Base-by-base conservation (phyloP, 2,329 filamentous ascomycete genomes). In the Aspergillus versicolor region DNA sequence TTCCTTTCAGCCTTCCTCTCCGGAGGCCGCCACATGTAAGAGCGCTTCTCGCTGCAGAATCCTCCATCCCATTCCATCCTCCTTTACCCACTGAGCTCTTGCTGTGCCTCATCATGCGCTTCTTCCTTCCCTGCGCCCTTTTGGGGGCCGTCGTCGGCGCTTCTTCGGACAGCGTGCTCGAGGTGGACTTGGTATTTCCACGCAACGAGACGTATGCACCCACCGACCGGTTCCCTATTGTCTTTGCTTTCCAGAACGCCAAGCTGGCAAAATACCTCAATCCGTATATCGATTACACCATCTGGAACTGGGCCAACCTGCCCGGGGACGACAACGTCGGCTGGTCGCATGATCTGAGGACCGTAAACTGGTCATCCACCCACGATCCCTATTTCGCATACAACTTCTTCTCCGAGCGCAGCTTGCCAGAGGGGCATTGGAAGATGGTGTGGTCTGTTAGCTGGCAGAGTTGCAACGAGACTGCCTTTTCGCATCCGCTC, bases 121-220 rank as follows among this genome's bases (percentile, higher is more conserved):
- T 30, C 27, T 11, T 9, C 11, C 27, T 8, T 4, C 8, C 27
- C 27, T 30, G 27, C 27, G 27, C 8, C 27, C 27, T 30, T 30
- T 30, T 11, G 27, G 27, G 27, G 27, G 27, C 27, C 27, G 27
- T 30, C 27, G 27, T 30, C 8, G 27, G 27, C 9, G 27, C 27
- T 4, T n/a, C n/a, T n/a, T n/a, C n/a, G n/a, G n/a, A n/a, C n/a
- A n/a, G n/a, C n/a, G n/a, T n/a, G n/a, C 24, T 47, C 13, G 62
- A 62, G 45, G 43, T 62, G 38, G 60, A 64, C 51, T 52, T 64
- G 17, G 37, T 59, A 8, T 64, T 64, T 34, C 60, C 60, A 8
- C 60, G 51, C 38, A 64, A 59, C n/a, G 56, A 62, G 11, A 56
- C 53, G 12, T 63, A 62, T 50, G 19, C 60, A 13, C 59, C 58